These are phyloP conservation scores for Geranomyces michiganensis DNA, from an alignment of 192 early-diverging fungal species.

Conservation along the genomic window DNA sequence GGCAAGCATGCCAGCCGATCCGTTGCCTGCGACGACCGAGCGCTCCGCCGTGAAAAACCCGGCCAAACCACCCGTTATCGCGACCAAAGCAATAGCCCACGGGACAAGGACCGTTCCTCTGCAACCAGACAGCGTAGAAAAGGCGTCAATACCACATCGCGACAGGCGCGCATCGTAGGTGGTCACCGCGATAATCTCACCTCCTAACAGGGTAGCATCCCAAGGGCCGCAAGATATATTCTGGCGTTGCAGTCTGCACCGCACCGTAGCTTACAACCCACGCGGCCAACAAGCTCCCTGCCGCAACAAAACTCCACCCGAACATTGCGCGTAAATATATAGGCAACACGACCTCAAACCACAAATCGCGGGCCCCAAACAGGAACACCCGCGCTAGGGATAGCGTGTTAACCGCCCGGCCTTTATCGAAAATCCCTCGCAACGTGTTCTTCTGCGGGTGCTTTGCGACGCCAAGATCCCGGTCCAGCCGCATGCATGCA, in stretches of 20 bases:
- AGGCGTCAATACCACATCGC: too few relatives aligned
- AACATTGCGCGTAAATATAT: constrained; percentile 14
- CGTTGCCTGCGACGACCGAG: neutral
- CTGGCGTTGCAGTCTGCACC: constrained; percentile 47
- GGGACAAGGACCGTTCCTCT: constrained; percentile 28
- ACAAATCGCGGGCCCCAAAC: constrained; percentile 45
- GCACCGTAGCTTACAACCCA: constrained; percentile 54
- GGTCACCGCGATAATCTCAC: too few relatives aligned
- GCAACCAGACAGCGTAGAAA: too few relatives aligned
- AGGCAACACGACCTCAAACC: constrained; percentile 12
- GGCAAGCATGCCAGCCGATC: neutral
- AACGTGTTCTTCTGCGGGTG: constrained; percentile 20
- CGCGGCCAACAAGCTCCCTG: constrained; percentile 43
- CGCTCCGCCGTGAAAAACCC: constrained; percentile 15
- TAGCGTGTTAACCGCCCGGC: constrained; percentile 30
- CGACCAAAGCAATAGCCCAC: constrained; percentile 31
- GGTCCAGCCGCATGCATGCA: constrained; percentile 28
- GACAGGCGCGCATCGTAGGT: too few relatives aligned
- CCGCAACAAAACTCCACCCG: constrained; percentile 42
- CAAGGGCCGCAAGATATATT: constrained; percentile 34
- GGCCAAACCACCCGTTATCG: constrained; percentile 22
- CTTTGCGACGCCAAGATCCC: constrained; percentile 30
- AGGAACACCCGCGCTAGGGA: constrained; percentile 54
- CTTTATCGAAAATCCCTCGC: constrained; percentile 35
- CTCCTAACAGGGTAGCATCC: constrained; percentile 25